phyloP scores from a whole-genome alignment of 306 rosid species.

The Fragaria iinumae region DNA sequence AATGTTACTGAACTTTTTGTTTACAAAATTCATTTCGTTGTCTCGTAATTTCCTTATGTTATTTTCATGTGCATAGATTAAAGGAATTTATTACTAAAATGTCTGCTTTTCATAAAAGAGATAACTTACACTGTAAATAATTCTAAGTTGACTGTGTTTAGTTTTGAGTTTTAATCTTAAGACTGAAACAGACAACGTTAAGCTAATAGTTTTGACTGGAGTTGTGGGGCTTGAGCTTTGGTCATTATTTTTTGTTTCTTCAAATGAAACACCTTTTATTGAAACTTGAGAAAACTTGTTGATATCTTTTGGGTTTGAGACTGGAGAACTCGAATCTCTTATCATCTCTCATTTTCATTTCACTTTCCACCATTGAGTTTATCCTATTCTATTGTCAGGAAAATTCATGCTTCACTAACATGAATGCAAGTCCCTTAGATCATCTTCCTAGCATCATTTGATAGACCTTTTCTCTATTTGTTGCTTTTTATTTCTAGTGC shows the following conservation, averaged over 20 bases:
- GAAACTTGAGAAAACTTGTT: not conserved
- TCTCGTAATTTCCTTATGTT: not conserved
- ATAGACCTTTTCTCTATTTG: not conserved
- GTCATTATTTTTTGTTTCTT: not conserved
- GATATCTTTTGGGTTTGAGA: constrained; percentile 2
- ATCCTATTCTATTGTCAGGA: not conserved
- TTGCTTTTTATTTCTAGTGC: not conserved
- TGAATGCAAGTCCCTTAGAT: not conserved
- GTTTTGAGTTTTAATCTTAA: not conserved
- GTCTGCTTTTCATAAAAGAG: not conserved
- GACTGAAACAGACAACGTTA: not conserved
- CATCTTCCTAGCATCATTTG: not conserved
- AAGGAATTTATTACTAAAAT: not conserved
- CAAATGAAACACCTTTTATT: no score
- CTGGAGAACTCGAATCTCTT: not conserved
- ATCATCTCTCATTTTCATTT: not conserved
- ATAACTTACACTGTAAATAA: not conserved
- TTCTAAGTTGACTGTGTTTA: not conserved
- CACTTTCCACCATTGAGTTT: not conserved
- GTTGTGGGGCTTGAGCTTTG: not conserved
- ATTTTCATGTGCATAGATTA: not conserved
- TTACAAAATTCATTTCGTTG: not conserved
- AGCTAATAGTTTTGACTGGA: not conserved
- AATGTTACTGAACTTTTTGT: not conserved
- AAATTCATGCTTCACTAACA: not conserved